Evolutionary conservation across 257 asterid genomes (phyloP).

Genomic region (Solanum appendiculatum): DNA sequence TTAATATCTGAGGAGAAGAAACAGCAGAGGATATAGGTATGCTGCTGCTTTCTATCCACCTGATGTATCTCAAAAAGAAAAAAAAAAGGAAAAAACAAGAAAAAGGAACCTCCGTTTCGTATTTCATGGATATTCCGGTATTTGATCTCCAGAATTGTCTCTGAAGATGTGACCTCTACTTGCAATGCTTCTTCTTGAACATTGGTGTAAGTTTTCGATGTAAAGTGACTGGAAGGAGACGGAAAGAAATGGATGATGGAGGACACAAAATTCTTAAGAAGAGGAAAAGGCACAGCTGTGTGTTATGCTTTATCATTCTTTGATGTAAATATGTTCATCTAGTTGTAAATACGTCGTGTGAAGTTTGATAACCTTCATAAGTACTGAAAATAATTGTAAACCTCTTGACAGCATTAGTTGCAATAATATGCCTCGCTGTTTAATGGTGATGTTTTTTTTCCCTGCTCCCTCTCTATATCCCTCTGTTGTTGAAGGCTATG

Average conservation of each 20-base stretch:
- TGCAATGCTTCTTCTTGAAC: background rate
- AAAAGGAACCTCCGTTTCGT: background rate
- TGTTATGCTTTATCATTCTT: conserved; percentile 11
- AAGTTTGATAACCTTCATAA: background rate
- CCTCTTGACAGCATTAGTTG: background rate
- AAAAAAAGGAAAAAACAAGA: background rate
- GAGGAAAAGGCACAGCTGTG: background rate
- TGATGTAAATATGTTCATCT: conserved; percentile 4
- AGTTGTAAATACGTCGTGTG: conserved; percentile 4
- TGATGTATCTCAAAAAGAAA: background rate
- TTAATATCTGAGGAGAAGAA: background rate
- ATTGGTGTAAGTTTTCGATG: background rate
- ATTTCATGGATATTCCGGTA: background rate
- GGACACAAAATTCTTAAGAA: background rate
- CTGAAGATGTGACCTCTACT: background rate
- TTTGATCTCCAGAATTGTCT: background rate
- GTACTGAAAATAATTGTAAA: conserved; percentile 5
- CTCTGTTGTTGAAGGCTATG: background rate
- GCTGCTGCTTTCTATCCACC: background rate
- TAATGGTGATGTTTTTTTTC: background rate
- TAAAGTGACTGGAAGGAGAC: background rate
- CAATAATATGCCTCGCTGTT: background rate
- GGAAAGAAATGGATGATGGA: background rate
- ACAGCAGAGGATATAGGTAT: background rate
- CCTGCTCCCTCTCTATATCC: background rate